Percentiles rank a stretch among this genome's conserved stretches.
These are phyloP conservation scores for Emergomyces orientalis DNA, from an alignment of 2,329 filamentous ascomycete genomes.

Conservation along the genomic window DNA sequence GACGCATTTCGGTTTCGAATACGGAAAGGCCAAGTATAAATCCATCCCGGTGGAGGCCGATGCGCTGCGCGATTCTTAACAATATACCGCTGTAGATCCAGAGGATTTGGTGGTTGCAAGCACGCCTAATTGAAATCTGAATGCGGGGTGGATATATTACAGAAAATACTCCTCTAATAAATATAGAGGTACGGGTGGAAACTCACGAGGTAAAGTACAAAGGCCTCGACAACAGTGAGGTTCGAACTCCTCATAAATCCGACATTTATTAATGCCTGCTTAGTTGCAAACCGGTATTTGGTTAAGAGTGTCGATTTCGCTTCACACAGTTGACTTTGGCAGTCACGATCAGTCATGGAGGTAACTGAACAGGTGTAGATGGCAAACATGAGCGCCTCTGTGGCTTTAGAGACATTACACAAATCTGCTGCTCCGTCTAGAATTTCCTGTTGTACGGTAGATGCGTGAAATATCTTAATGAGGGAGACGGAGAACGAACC, in stretches of 20 bases:
- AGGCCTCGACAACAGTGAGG: constrained; percentile 42
- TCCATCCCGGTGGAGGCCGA: constrained; percentile 59
- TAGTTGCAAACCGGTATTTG: constrained; percentile 38
- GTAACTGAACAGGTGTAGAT: constrained; percentile 56
- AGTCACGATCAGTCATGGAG: constrained; percentile 49
- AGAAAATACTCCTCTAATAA: neutral
- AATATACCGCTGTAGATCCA: constrained; percentile 49
- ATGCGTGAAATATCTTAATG: constrained; percentile 61
- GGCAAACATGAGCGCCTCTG: constrained; percentile 44
- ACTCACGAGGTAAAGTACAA: constrained; percentile 47
- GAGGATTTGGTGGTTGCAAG: constrained; percentile 8
- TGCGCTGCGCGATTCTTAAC: constrained; percentile 57
- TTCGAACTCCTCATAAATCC: constrained; percentile 35
- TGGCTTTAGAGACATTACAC: constrained; percentile 39
- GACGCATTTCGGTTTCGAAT: constrained; percentile 60
- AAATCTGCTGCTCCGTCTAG: constrained; percentile 47
- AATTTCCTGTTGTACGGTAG: constrained; percentile 56
- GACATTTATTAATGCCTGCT: constrained; percentile 40
- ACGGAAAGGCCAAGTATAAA: constrained; percentile 35
- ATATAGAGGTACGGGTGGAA: neutral
- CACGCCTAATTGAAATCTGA: constrained; percentile 34
- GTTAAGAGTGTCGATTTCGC: constrained; percentile 32
- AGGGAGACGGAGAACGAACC: constrained; percentile 30
- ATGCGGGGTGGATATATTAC: constrained; percentile 2
- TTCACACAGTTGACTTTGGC: constrained; percentile 31